A percentile compares a stretch with the other conserved stretches of the same genome.
Evolutionary conservation across 176 grass and related monocot species (phyloP).

Genomic region (Pharus latifolius): DNA sequence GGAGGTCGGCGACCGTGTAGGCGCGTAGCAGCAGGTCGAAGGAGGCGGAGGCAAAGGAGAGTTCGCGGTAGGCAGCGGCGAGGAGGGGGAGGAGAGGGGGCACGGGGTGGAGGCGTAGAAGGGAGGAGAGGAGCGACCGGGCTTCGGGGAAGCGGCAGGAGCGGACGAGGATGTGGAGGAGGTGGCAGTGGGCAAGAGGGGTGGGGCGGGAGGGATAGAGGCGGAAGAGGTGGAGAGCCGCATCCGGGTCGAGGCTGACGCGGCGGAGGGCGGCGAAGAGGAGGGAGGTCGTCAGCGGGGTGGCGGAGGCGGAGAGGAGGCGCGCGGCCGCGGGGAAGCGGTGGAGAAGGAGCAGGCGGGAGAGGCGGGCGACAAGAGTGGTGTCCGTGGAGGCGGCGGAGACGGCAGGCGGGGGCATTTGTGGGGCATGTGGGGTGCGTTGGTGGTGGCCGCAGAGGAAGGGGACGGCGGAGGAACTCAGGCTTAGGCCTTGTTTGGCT

Average conservation of each 20-base stretch:
- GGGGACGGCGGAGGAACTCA: no score
- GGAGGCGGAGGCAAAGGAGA: constrained; percentile 57
- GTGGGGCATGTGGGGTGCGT: no score
- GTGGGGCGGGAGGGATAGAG: constrained; percentile 40
- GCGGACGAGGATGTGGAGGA: constrained; percentile 67
- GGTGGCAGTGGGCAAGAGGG: constrained; percentile 48
- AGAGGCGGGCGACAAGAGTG: constrained; percentile 50
- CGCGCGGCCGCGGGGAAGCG: constrained; percentile 50
- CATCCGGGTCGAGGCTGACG: constrained; percentile 56
- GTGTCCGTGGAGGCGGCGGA: neutral
- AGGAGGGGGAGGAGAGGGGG: constrained; percentile 48
- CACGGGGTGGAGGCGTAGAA: constrained; percentile 14
- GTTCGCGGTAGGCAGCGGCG: constrained; percentile 56
- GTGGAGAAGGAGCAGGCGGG: constrained; percentile 70
- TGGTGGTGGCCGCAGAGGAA: no score
- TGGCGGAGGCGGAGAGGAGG: constrained; percentile 32
- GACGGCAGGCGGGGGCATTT: neutral
- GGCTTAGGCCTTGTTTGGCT: no score
- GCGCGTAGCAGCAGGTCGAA: constrained; percentile 84
- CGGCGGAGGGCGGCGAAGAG: constrained; percentile 52
- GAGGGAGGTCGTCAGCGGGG: constrained; percentile 41
- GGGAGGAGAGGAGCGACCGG: constrained; percentile 38
- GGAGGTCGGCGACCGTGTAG: constrained; percentile 25
- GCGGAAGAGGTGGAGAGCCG: constrained; percentile 53
- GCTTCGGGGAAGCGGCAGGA: constrained; percentile 48